Percentiles rank a stretch among this genome's conserved stretches.
Evolutionary conservation across 352 stramenopile genomes (phyloP).

Genomic region (Pythium volutum): DNA sequence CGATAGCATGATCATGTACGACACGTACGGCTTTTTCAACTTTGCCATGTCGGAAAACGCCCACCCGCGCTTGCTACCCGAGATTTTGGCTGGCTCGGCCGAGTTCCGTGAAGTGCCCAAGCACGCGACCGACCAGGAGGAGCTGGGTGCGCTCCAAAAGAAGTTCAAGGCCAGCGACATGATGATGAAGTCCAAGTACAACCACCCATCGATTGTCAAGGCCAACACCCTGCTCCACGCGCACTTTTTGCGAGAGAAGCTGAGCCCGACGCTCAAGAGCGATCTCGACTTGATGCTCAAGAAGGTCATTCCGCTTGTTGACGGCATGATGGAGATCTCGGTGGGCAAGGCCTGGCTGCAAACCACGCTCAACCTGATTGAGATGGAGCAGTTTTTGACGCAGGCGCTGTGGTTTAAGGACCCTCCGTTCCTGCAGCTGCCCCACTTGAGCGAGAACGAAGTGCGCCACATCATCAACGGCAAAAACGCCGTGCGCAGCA

Average conservation of each 20-base stretch:
- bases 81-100: constrained; percentile 90
- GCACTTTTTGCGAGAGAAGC: constrained; percentile 91
- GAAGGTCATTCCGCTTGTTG: constrained; percentile 92
- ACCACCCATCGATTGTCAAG: constrained; percentile 82
- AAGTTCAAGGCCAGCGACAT: constrained; percentile 78
- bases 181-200: constrained; percentile 84
- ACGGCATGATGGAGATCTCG: constrained; percentile 99
- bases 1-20: constrained; percentile 99
- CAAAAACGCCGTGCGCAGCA: constrained; percentile 89
- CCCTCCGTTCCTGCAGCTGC: constrained; percentile 89
- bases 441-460: constrained; percentile 87
- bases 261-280: constrained; percentile 56
- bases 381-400: constrained; percentile 97
- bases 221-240: constrained; percentile 93
- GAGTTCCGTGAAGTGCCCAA: constrained; percentile 88
- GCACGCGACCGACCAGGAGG: constrained; percentile 54
- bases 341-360: constrained; percentile 95
- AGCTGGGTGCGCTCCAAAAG: constrained; percentile 64
- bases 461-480: constrained; percentile 91
- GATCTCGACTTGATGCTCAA: constrained; percentile 97
- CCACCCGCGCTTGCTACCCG: constrained; percentile 93
- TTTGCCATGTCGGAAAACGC: constrained; percentile 95
- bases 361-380: constrained; percentile 95
- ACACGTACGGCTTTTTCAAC: constrained; percentile 99
- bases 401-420: constrained; percentile 96